A percentile compares a stretch with the other conserved stretches of the same genome.
phyloP scores from a whole-genome alignment of 2,329 filamentous ascomycete species.

The Hypoxylon sp. region DNA sequence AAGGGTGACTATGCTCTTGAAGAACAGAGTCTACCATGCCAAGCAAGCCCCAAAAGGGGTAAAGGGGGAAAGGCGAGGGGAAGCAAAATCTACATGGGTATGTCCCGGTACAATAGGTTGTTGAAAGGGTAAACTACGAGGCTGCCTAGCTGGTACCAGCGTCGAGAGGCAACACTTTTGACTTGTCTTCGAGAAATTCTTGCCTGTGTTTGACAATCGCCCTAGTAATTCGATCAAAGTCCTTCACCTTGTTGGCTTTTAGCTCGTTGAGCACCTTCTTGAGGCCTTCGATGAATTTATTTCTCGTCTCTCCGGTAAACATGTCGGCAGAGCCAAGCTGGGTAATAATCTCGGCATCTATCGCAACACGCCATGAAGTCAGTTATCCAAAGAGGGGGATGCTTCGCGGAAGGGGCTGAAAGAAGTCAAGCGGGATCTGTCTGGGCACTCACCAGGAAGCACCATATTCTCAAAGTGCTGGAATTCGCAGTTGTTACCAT shows the following conservation, averaged over 20 bases:
- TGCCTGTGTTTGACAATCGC: slow-evolving; percentile 73
- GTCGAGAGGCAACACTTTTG: slow-evolving; percentile 68
- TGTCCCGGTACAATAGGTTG: slow-evolving; percentile 17
- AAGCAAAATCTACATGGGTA: slow-evolving; percentile 38
- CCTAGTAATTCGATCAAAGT: slow-evolving; percentile 72
- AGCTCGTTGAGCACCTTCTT: slow-evolving; percentile 67
- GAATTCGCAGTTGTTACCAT: slow-evolving; percentile 74
- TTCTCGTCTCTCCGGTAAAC: slow-evolving; percentile 67
- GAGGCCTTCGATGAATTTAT: slow-evolving; percentile 69
- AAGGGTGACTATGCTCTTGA: slow-evolving; percentile 23
- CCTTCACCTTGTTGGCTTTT: slow-evolving; percentile 66
- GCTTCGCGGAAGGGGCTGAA: slow-evolving; percentile 44
- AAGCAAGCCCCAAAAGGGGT: slow-evolving; percentile 16
- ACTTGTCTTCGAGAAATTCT: slow-evolving; percentile 69
- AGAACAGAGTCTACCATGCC: slow-evolving; percentile 23
- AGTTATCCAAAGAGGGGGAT: slow-evolving; percentile 56
- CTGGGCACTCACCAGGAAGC: slow-evolving; percentile 74
- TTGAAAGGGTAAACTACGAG: slow-evolving; percentile 44
- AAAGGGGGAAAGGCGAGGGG: slow-evolving; percentile 16
- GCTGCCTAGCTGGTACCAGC: slow-evolving; percentile 49
- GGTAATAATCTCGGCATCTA: slow-evolving; percentile 78
- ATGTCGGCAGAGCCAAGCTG: slow-evolving; percentile 74
- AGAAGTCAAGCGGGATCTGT: slow-evolving; percentile 32
- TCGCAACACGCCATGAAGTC: slow-evolving; percentile 52
- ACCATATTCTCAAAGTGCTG: slow-evolving; percentile 82